A percentile compares a stretch with the other conserved stretches of the same genome.
These are phyloP conservation scores for Nicotiana obtusifolia DNA, from an alignment of 257 asterid species.

Conservation along the genomic window DNA sequence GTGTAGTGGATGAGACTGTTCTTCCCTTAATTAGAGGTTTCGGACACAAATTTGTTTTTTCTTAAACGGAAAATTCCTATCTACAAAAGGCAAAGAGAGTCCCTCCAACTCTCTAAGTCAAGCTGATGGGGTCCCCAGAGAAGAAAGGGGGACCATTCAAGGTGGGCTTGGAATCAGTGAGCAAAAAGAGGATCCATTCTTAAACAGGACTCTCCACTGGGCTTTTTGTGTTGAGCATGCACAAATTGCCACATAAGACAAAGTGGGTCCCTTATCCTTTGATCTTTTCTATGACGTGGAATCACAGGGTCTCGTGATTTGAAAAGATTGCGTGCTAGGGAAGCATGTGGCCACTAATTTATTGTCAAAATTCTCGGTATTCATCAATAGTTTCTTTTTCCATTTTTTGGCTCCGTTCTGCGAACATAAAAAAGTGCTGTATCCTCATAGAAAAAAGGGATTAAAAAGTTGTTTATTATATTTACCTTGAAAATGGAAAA, in stretches of 20 bases:
- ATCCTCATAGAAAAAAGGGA: too few relatives aligned
- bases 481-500: too few relatives aligned
- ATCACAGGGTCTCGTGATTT: neutral
- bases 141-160: neutral
- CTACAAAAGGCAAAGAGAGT: neutral
- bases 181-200: neutral
- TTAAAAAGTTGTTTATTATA: too few relatives aligned
- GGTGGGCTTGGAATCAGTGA: neutral
- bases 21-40: neutral
- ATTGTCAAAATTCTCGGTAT: neutral
- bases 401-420: too few relatives aligned
- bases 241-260: neutral
- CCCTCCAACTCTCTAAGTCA: neutral
- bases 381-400: neutral
- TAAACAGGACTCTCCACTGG: neutral
- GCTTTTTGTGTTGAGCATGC: neutral
- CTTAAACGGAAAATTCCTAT: neutral
- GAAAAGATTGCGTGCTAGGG: neutral
- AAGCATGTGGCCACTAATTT: neutral
- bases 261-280: neutral
- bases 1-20: neutral
- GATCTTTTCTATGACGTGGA: neutral
- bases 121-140: neutral
- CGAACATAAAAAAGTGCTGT: too few relatives aligned
- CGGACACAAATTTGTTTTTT: too few relatives aligned